Conservation (phyloP, 805 yeast species). For the Wickerhamomyces tratensis region DNA sequence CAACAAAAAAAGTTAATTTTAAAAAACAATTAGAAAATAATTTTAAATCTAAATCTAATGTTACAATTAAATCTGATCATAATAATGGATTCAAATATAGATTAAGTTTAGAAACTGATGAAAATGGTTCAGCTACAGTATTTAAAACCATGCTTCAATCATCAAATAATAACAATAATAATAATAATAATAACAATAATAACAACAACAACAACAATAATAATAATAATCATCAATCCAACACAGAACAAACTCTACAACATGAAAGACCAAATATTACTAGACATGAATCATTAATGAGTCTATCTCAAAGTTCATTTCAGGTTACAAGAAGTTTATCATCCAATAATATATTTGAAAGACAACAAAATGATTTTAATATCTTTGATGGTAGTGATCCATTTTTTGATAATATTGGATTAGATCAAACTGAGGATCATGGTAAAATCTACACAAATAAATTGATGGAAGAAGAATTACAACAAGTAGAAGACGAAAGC, state of each 20-base stretch:
- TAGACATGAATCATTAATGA: slow-evolving; percentile 14
- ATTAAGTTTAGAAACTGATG: slow-evolving; percentile 14
- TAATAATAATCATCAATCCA: too few relatives aligned
- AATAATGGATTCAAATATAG: slow-evolving; percentile 1
- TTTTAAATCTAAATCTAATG: background rate
- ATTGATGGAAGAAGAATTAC: background rate
- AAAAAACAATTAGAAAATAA: background rate
- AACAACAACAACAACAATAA: background rate
- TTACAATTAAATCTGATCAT: too few relatives aligned
- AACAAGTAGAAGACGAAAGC: background rate
- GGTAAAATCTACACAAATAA: too few relatives aligned
- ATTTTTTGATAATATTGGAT: background rate
- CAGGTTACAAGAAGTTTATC: slow-evolving; percentile 2
- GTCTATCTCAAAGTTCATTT: slow-evolving; percentile 2
- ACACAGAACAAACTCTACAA: too few relatives aligned
- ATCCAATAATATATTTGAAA: background rate
- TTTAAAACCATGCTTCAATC: slow-evolving; percentile 2
- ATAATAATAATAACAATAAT: background rate
- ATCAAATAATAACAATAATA: slow-evolving; percentile 1
- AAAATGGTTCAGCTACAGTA: slow-evolving; percentile 16
- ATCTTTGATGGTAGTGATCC: background rate
- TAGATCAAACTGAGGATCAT: background rate
- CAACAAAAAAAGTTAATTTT: background rate
- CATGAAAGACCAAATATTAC: slow-evolving; percentile 4
- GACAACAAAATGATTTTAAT: background rate